Evolutionary conservation across 345 rosid genomes (phyloP).

Genomic region (Boechera retrofracta): DNA sequence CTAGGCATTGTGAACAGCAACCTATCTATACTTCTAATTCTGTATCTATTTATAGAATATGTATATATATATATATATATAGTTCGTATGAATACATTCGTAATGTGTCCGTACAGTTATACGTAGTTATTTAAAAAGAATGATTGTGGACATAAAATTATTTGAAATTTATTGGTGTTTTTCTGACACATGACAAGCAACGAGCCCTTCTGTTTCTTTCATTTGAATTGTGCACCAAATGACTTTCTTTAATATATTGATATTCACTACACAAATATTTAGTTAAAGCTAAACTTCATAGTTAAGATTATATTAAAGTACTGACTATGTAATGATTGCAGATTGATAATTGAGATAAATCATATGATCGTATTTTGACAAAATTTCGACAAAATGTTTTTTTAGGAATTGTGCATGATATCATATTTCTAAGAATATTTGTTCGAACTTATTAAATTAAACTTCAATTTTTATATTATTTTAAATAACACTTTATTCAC

Average conservation of each 20-base stretch:
- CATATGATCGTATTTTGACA: neutral
- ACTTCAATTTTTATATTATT: no score
- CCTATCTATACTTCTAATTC: constrained; percentile 7
- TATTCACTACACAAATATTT: neutral
- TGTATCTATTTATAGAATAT: neutral
- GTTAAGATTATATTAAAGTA: neutral
- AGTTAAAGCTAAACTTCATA: neutral
- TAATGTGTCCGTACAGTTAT: neutral
- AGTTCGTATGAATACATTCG: neutral
- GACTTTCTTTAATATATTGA: neutral
- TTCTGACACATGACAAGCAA: constrained; percentile 33
- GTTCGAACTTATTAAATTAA: no score
- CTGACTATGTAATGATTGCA: constrained; percentile 13
- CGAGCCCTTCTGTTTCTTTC: constrained; percentile 21
- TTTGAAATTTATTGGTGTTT: constrained; percentile 33
- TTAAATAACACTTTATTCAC: no score
- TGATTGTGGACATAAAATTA: constrained; percentile 17
- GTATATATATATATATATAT: neutral
- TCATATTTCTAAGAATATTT: neutral
- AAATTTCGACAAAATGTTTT: neutral
- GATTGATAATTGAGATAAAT: neutral
- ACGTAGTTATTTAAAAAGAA: neutral
- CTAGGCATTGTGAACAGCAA: constrained; percentile 20
- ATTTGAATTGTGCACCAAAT: constrained; percentile 8
- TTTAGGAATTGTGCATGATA: neutral